A percentile compares a stretch with the other conserved stretches of the same genome.
These are phyloP conservation scores for Micractinium sp. DNA, from an alignment of 139 green algal species.

Conservation along the genomic window DNA sequence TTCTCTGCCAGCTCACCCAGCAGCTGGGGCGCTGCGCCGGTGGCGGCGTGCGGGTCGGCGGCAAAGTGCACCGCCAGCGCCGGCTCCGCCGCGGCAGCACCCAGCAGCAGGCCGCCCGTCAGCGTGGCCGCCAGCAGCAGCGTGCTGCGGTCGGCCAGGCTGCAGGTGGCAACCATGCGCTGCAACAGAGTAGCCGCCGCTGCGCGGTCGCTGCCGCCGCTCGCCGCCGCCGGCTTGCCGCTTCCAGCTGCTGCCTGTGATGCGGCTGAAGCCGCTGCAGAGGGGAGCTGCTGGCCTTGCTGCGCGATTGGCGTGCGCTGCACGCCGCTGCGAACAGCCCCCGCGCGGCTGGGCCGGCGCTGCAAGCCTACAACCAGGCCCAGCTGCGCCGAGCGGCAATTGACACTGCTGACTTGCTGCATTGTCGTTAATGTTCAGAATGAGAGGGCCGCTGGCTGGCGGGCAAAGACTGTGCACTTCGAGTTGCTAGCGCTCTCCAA, in stretches of 20 bases:
- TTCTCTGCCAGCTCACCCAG: conserved; percentile 62
- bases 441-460: too few relatives aligned
- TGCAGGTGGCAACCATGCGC: conserved; percentile 7
- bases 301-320: not conserved
- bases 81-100: conserved; percentile 7
- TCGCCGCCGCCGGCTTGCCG: not conserved
- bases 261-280: too few relatives aligned
- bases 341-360: not conserved
- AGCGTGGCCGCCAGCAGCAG: conserved; percentile 28
- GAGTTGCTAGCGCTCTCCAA: too few relatives aligned
- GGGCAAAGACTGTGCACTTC: too few relatives aligned
- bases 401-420: not conserved
- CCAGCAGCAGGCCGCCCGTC: conserved; percentile 14
- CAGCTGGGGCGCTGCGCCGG: not conserved
- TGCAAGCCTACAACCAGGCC: not conserved
- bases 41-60: not conserved
- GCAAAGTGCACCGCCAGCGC: conserved; percentile 10
- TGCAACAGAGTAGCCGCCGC: conserved; percentile 17
- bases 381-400: not conserved
- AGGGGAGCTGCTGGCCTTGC: not conserved
- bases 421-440: not conserved
- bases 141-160: conserved; percentile 9
- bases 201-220: not conserved
- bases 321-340: not conserved
- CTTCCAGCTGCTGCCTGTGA: not conserved